Conservation (phyloP, 164 flowering plant species). For the Magnolia officinalis region DNA sequence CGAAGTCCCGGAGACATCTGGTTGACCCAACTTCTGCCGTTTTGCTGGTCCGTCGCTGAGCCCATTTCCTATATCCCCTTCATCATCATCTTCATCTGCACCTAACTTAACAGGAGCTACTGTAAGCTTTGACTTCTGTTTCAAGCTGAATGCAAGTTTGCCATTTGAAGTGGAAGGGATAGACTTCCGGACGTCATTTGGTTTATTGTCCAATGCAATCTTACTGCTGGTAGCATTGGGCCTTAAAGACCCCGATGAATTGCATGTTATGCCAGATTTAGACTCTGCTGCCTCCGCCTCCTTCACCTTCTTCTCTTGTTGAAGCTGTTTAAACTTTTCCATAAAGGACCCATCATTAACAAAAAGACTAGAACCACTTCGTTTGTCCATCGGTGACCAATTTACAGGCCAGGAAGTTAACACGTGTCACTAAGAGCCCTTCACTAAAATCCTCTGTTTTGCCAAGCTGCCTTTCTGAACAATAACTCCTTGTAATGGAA, state of each 20-base stretch:
- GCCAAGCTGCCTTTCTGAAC: slow-evolving; percentile 42
- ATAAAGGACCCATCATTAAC: slow-evolving; percentile 94
- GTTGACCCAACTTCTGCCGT: slow-evolving; percentile 56
- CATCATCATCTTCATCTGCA: slow-evolving; percentile 87
- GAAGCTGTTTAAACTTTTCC: slow-evolving; percentile 92
- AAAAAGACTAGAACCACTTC: slow-evolving; percentile 52
- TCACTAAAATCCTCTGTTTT: slow-evolving; percentile 30
- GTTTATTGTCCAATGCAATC: slow-evolving; percentile 26
- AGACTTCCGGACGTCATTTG: slow-evolving; percentile 35
- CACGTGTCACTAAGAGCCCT: slow-evolving; percentile 10
- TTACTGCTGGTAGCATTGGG: slow-evolving; percentile 34
- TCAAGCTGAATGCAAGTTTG: slow-evolving; percentile 97
- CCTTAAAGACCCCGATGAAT: slow-evolving; percentile 29
- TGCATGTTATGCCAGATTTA: slow-evolving; percentile 18
- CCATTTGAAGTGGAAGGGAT: slow-evolving; percentile 49
- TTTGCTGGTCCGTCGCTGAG: slow-evolving; percentile 47
- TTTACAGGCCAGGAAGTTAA: background rate
- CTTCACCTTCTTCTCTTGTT: slow-evolving; percentile 51
- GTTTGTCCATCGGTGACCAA: slow-evolving; percentile 53
- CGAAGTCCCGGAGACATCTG: slow-evolving; percentile 33
- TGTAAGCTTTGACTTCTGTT: slow-evolving; percentile 84
- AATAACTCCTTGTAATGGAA: slow-evolving; percentile 27
- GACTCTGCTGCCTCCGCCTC: slow-evolving; percentile 25
- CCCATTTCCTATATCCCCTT: slow-evolving; percentile 31
- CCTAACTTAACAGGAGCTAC: slow-evolving; percentile 70